phyloP scores from a whole-genome alignment of 2,329 filamentous ascomycete species.

The Pezicula radicicola region DNA sequence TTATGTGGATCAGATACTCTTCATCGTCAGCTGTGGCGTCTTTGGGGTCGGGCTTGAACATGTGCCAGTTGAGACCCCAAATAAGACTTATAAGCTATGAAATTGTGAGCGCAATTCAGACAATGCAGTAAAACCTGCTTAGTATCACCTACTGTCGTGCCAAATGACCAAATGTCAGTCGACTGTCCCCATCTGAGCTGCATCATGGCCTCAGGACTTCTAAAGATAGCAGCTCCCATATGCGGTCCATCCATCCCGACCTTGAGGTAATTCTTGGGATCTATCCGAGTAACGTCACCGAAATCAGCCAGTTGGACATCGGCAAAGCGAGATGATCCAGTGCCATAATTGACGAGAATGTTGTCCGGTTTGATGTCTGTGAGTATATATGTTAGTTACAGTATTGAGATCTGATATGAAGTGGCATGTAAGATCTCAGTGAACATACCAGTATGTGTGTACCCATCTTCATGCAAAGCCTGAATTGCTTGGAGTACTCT shows the following conservation, averaged over 20 bases:
- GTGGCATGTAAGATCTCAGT: conserved; percentile 10
- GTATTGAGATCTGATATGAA: conserved; percentile 12
- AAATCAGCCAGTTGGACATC: conserved; percentile 32
- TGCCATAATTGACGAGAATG: conserved; percentile 31
- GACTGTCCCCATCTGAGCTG: conserved; percentile 32
- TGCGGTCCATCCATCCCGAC: conserved; percentile 16
- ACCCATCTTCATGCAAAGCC: conserved; percentile 20
- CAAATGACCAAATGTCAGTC: conserved; percentile 38
- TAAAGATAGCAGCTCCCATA: conserved; percentile 34
- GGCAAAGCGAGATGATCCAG: conserved; percentile 26
- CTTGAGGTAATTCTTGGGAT: conserved; percentile 19
- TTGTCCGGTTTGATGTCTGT: conserved; percentile 32
- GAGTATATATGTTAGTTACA: conserved; percentile 12
- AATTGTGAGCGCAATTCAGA: conserved; percentile 16
- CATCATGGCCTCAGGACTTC: conserved; percentile 33
- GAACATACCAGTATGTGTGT: conserved; percentile 19
- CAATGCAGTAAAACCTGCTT: conserved; percentile 11
- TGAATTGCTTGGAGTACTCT: conserved; percentile 19
- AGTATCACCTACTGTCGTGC: conserved; percentile 28
- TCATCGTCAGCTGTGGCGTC: conserved; percentile 20
- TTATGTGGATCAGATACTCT: conserved; percentile 17
- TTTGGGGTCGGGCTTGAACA: conserved; percentile 22
- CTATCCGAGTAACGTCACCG: conserved; percentile 24
- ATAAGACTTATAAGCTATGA: conserved; percentile 24
- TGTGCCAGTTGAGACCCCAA: conserved; percentile 22